Base-by-base conservation (phyloP, 2,329 filamentous ascomycete genomes). In the Cercospora zeae-maydis region DNA sequence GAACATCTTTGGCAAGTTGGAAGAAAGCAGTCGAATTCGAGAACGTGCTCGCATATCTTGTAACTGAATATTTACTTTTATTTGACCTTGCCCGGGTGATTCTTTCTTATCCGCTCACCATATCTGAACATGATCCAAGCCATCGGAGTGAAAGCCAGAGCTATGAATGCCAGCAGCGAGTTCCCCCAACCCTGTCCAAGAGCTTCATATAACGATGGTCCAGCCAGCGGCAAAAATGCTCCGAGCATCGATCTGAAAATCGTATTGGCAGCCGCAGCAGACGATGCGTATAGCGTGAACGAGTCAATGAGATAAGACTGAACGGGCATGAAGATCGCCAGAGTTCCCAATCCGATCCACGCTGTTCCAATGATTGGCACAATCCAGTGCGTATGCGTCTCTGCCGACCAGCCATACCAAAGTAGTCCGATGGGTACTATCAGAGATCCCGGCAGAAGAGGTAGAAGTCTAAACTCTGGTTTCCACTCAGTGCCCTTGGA, bases 221-320 rank as follows among this genome's bases (percentile, higher is more conserved):
- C 85, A 1, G 81, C 80, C 13, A 88, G 75, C 0, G 86, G 87
- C 0, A 89, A 74, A 4, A 86, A 74, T 1, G 82, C 84, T 10
- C 84, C 86, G 11, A 85, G 77, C 0, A 86, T 69, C 11, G 77
- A 80, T 24, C 86, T 75, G 3, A 88, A 72, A 3, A 89, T 81
- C 0, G 86, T 87, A 66, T 83, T 88, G 1, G 86, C 87, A 0
- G 88, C 88, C 0, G 89, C 81, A 0, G 86, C 88, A 4, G 81
- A 82, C 14, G 88, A 87, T 0, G 86, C 84, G 66, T 87, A 84
- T 63, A 80, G 75, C 0, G 80, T 78, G 69, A 83, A 88, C 1
- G 83, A 80, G 61, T 90, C 87, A 33, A 89, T 82, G 2, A 90
- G 80, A 67, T 91, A 91, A 31, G 61, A 59, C 54, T 63, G 56